A percentile compares a stretch with the other conserved stretches of the same genome.
Conservation (phyloP, 1,284 basidiomycete genomes). For the Puccinia triticina region DNA sequence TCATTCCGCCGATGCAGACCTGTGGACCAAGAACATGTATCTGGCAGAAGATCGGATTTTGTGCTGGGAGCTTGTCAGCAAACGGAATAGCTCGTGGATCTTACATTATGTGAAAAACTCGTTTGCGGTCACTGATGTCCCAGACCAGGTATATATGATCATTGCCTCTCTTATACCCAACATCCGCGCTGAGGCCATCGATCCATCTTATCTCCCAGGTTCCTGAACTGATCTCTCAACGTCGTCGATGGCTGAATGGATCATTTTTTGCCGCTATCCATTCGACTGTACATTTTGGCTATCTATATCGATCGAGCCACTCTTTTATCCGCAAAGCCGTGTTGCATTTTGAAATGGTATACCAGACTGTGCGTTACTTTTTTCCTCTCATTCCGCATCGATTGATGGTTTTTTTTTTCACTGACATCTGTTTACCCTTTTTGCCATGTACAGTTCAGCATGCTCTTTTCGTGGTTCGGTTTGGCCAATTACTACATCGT, state of each 20-base stretch:
- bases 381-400: not conserved
- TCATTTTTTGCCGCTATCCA: constrained; percentile 95
- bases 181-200: not conserved
- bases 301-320: constrained; percentile 85
- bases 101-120: constrained; percentile 92
- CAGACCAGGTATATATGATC: constrained; percentile 70
- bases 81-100: constrained; percentile 81
- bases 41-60: constrained; percentile 76
- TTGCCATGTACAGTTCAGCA: constrained; percentile 66
- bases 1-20: constrained; percentile 51
- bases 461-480: constrained; percentile 82
- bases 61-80: constrained; percentile 87
- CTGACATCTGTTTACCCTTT: not conserved
- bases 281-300: constrained; percentile 84
- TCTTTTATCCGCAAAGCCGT: constrained; percentile 81
- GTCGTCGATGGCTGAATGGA: constrained; percentile 93
- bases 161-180: not conserved
- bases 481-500: constrained; percentile 88
- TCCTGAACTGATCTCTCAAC: constrained; percentile 86
- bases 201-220: constrained; percentile 62
- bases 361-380: constrained; percentile 67
- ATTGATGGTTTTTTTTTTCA: not conserved
- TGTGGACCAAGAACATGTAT: constrained; percentile 85
- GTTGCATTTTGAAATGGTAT: constrained; percentile 91
- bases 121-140: constrained; percentile 87